These are phyloP conservation scores for Metschnikowia cubensis DNA, from an alignment of 805 yeast genomes.

Conservation along the genomic window DNA sequence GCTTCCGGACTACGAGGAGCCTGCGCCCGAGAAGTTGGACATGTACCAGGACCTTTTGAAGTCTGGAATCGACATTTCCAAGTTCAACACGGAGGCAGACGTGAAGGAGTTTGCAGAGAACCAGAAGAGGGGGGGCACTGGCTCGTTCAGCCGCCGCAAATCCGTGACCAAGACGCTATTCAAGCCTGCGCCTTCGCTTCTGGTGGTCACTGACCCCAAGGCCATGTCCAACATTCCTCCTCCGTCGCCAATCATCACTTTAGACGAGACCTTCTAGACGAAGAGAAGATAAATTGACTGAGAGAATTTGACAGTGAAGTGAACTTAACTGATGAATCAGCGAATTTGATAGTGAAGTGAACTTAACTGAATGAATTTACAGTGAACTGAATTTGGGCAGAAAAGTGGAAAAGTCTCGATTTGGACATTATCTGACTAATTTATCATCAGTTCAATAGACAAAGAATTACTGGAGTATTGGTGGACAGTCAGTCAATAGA, in stretches of 20 bases:
- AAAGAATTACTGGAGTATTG: no score
- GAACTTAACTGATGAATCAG: no score
- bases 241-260: conserved; percentile 35
- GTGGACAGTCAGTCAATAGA: no score
- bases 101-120: conserved; percentile 18
- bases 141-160: conserved; percentile 18
- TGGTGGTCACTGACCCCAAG: conserved; percentile 18
- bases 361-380: no score
- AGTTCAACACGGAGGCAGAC: conserved; percentile 23
- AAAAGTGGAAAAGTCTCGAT: no score
- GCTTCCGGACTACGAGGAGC: conserved; percentile 26
- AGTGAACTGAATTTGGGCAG: no score
- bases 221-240: conserved; percentile 11
- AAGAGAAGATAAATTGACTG: no score
- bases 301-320: no score
- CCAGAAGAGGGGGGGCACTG: background rate
- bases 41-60: conserved; percentile 25
- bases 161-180: conserved; percentile 36
- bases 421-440: no score
- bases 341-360: no score
- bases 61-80: conserved; percentile 29
- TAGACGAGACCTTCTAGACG: conserved; percentile 26
- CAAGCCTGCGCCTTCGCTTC: conserved; percentile 30
- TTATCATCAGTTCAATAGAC: no score
- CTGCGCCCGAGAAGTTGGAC: conserved; percentile 32